Conservation (phyloP, 306 rosid genomes). For the Quercus gilva region DNA sequence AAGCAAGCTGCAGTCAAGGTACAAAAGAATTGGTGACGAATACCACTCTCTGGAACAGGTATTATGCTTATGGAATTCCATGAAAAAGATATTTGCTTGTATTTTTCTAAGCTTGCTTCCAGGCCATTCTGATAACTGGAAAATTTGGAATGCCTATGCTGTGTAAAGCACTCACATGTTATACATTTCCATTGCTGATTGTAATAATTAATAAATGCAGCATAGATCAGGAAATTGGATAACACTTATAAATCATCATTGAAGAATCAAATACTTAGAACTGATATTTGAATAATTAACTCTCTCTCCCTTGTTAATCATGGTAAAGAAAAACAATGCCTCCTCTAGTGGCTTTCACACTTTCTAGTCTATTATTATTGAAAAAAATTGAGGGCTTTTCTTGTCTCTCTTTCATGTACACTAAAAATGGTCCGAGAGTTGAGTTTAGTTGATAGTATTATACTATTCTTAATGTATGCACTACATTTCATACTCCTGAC, state of each 20-base stretch:
- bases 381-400: neutral
- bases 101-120: neutral
- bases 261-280: neutral
- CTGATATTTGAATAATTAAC: neutral
- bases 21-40: conserved; percentile 14
- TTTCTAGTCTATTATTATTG: neutral
- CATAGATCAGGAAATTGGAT: neutral
- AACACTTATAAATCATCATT: neutral
- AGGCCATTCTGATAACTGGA: neutral
- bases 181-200: neutral
- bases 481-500: neutral
- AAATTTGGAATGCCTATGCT: neutral
- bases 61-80: neutral
- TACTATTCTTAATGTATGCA: neutral
- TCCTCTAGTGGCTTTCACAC: neutral
- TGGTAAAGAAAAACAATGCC: neutral
- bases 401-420: neutral
- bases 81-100: neutral
- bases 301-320: neutral
- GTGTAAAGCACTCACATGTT: neutral
- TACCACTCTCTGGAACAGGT: conserved; percentile 27
- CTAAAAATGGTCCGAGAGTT: neutral
- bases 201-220: neutral
- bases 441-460: neutral
- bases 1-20: neutral